These are phyloP conservation scores for Pythium periplocum DNA, from an alignment of 352 stramenopile genomes.

Conservation along the genomic window DNA sequence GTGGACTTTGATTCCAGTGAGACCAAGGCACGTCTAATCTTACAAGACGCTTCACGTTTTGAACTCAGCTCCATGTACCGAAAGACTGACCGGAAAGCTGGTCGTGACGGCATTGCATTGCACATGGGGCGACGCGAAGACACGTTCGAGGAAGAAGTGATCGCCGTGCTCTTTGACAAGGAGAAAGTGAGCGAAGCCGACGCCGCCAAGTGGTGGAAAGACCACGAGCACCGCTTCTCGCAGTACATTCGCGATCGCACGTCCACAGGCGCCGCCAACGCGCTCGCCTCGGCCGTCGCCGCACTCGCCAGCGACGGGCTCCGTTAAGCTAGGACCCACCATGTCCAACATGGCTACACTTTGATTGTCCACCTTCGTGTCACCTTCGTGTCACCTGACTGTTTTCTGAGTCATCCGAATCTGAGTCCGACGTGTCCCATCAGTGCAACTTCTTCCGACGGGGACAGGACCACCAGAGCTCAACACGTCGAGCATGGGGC, in stretches of 20 bases:
- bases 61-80: conserved; percentile 84
- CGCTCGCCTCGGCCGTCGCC: conserved; percentile 10
- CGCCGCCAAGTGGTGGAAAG: conserved; percentile 62
- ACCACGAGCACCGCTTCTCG: conserved; percentile 65
- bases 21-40: conserved; percentile 61
- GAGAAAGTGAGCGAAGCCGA: conserved; percentile 77
- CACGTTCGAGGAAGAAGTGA: conserved; percentile 74
- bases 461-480: background rate
- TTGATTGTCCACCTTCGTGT: background rate
- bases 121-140: conserved; percentile 74
- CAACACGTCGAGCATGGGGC: background rate
- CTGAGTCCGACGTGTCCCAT: too few species aligned
- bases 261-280: background rate
- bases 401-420: background rate
- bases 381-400: background rate
- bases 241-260: conserved; percentile 15
- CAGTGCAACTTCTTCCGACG: too few species aligned
- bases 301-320: conserved; percentile 1
- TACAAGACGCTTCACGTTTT: conserved; percentile 74
- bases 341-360: conserved; percentile 6
- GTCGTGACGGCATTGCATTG: conserved; percentile 63
- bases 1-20: conserved; percentile 69
- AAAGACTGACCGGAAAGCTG: conserved; percentile 75
- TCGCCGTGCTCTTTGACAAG: conserved; percentile 80
- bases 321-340: background rate